These are phyloP conservation scores for Zymoseptoria passerinii DNA, from an alignment of 2,329 filamentous ascomycete species.

Conservation along the genomic window DNA sequence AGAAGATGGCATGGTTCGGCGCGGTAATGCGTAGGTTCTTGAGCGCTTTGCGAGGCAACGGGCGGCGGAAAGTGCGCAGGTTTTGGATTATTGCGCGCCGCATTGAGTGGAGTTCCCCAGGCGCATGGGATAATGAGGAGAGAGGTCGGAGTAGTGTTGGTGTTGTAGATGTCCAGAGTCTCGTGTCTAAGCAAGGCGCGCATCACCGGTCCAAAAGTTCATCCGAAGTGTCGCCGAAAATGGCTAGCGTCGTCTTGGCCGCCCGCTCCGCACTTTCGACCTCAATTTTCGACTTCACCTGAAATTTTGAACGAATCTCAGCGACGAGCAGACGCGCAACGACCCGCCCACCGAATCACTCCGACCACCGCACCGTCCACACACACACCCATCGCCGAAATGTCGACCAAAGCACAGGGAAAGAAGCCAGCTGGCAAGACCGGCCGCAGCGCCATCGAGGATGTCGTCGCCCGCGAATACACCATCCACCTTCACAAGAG, in stretches of 20 bases:
- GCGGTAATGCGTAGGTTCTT: slow-evolving; percentile 38
- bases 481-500: slow-evolving; percentile 99
- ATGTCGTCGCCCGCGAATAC: slow-evolving; percentile 99
- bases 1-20: slow-evolving; percentile 38
- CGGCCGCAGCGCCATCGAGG: slow-evolving; percentile 88
- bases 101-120: slow-evolving; percentile 45
- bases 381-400: slow-evolving; percentile 22
- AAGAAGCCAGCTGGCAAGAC: slow-evolving; percentile 63
- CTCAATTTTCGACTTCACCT: not conserved
- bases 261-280: not conserved
- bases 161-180: not conserved
- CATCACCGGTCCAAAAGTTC: not conserved
- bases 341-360: slow-evolving; percentile 6
- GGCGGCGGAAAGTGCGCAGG: slow-evolving; percentile 60
- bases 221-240: not conserved
- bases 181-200: too few species aligned
- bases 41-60: slow-evolving; percentile 52
- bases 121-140: slow-evolving; percentile 5
- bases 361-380: slow-evolving; percentile 6
- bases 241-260: not conserved
- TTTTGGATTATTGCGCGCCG: slow-evolving; percentile 63
- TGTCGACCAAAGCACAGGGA: slow-evolving; percentile 37
- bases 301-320: not conserved
- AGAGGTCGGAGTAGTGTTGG: not conserved
- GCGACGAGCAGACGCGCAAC: slow-evolving; percentile 1